A percentile compares a stretch with the other conserved stretches of the same genome.
These are phyloP conservation scores for Talaromyces wortmannii DNA, from an alignment of 495 filamentous ascomycete genomes.

Conservation along the genomic window DNA sequence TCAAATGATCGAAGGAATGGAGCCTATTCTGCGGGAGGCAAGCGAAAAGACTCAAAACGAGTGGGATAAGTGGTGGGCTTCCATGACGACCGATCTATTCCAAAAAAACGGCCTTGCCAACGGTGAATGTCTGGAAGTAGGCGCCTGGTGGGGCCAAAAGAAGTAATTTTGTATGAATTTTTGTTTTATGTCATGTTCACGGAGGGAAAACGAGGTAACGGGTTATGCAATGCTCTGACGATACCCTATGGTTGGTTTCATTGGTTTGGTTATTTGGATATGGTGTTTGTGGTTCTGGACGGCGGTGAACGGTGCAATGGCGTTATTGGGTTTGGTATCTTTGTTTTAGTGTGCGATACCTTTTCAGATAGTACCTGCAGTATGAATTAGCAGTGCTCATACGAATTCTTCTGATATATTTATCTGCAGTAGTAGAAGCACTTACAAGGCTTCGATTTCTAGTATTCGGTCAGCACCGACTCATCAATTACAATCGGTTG, in stretches of 20 bases:
- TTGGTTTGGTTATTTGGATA: neutral
- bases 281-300: neutral
- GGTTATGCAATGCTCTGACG: slow-evolving; percentile 1
- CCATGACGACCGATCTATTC: slow-evolving; percentile 78
- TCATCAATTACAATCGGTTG: neutral
- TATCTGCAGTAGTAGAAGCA: slow-evolving; percentile 5
- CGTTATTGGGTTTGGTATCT: slow-evolving; percentile 57
- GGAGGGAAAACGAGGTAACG: neutral
- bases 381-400: neutral
- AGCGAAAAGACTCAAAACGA: slow-evolving; percentile 84
- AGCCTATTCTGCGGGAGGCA: slow-evolving; percentile 73
- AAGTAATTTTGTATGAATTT: slow-evolving; percentile 18
- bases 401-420: no score
- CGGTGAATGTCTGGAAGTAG: slow-evolving; percentile 88
- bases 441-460: slow-evolving; percentile 93
- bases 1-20: slow-evolving; percentile 80
- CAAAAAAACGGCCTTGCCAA: slow-evolving; percentile 69
- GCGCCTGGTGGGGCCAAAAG: slow-evolving; percentile 90
- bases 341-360: slow-evolving; percentile 81
- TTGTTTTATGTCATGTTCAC: neutral
- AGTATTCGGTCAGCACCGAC: neutral
- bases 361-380: slow-evolving; percentile 85
- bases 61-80: slow-evolving; percentile 86
- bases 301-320: neutral
- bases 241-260: neutral